phyloP scores from a whole-genome alignment of 2,329 filamentous ascomycete species.

The Aspergillus pseudoterreus region DNA sequence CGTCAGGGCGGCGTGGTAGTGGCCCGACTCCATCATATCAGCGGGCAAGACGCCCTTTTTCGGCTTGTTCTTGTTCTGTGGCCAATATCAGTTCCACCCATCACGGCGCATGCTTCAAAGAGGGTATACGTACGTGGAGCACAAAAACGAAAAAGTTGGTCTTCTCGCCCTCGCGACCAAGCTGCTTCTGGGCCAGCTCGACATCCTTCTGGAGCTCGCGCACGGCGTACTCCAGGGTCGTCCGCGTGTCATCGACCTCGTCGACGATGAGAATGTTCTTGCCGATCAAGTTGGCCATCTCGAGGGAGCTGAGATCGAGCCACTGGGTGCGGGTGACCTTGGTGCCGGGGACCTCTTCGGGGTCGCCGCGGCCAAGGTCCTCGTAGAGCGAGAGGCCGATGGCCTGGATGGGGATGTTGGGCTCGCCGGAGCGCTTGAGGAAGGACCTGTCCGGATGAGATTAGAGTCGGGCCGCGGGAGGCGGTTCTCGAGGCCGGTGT shows the following conservation, averaged over 20 bases:
- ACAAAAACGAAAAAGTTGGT: conserved; percentile 95
- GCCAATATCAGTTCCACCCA: neutral
- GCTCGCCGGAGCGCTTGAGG: conserved; percentile 78
- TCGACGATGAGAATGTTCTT: conserved; percentile 91
- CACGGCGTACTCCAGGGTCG: conserved; percentile 90
- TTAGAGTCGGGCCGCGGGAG: neutral
- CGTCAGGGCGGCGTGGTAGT: conserved; percentile 83
- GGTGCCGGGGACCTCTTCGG: conserved; percentile 76
- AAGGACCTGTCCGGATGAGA: conserved; percentile 60
- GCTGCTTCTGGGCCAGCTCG: conserved; percentile 68
- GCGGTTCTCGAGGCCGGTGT: neutral
- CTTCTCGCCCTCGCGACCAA: conserved; percentile 66
- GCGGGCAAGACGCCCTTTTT: conserved; percentile 86
- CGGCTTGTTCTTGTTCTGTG: conserved; percentile 88
- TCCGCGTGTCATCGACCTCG: conserved; percentile 93
- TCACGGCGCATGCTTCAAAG: neutral
- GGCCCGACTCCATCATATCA: conserved; percentile 67
- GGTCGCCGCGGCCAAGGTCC: conserved; percentile 61
- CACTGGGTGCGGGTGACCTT: conserved; percentile 98
- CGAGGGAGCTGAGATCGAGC: conserved; percentile 83
- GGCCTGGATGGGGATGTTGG: conserved; percentile 98
- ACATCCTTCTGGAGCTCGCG: conserved; percentile 94
- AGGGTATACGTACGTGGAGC: conserved; percentile 66
- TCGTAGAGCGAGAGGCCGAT: conserved; percentile 98
- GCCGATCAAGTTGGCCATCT: conserved; percentile 84